Evolutionary conservation across 352 stramenopile species (phyloP), one percentile per base, ranked within the genome.

Genomic region (Achlya hypogyna): DNA sequence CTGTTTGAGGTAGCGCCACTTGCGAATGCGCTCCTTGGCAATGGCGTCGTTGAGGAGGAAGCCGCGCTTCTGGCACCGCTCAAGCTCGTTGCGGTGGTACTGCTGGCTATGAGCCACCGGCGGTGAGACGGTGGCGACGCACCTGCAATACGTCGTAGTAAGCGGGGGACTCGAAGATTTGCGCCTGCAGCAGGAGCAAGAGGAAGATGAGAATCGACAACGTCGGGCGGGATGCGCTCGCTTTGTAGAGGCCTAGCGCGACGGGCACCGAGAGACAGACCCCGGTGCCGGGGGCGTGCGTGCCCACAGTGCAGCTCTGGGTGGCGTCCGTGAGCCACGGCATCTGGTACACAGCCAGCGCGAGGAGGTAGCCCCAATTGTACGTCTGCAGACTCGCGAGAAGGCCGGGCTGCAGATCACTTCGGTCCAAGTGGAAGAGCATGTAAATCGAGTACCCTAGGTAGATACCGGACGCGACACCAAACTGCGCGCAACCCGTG

Each of bases 311-410:
- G 35, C 84, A 95, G 9, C 75, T 54, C 28, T 76, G 81, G 28
- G 91, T 62, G 2, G 78, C 69, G 34, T 76, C 71, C 18, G 79
- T 73, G 2, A 95, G 64, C 65, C 79, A 87, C 8, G 84, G 83
- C 20, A 78, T 72, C 43, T 86, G 84, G 52, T 89, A 77, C 29
- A 93, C 54, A 1, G 88, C 75, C 52, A 93, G 88, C 8, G 88
- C 69, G 51, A 95, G 89, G 22, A 95, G 75, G 45, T 95, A 85
- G 0, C 71, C 73, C 86, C 86, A 95, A 53, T 91, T 93, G 77
- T 78, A 91, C 51, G 86, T 88, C 10, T 84, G 78, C 16, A 95
- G 68, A 32, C 83, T 78, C 25, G 86, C 78, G 42, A 95, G 85
- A 34, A 71, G 65, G 49, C 73, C 86, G 2, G 69, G 71, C 18